These are phyloP conservation scores for Ogataea henricii DNA, from an alignment of 805 yeast genomes.

Conservation along the genomic window DNA sequence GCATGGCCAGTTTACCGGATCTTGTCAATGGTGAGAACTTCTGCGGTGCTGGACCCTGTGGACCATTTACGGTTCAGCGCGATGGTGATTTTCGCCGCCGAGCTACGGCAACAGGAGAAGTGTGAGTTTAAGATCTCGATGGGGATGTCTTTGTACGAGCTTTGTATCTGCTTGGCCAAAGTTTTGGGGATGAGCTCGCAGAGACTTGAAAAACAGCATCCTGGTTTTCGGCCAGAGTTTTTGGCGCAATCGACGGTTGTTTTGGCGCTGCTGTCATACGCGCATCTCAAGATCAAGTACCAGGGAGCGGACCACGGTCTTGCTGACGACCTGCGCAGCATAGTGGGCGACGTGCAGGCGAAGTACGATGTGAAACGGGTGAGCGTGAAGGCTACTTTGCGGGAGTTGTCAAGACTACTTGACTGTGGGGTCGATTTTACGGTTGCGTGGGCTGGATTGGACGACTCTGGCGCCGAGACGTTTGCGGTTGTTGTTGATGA, in stretches of 20 bases:
- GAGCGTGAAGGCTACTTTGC: background rate
- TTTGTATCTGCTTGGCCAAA: slow-evolving; percentile 16
- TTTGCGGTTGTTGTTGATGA: background rate
- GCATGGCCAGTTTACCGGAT: slow-evolving; percentile 28
- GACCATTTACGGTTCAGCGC: slow-evolving; percentile 16
- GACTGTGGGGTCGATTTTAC: slow-evolving; percentile 2
- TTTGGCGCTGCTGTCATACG: slow-evolving; percentile 1
- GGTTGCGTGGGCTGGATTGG: background rate
- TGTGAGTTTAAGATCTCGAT: slow-evolving; percentile 8
- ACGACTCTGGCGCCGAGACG: background rate
- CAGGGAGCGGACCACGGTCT: background rate
- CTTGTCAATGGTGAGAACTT: slow-evolving; percentile 13
- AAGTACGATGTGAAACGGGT: background rate
- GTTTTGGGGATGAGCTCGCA: background rate
- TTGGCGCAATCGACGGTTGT: background rate
- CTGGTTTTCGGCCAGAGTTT: background rate
- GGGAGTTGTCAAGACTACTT: background rate
- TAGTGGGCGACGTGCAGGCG: slow-evolving; percentile 2
- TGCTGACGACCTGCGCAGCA: slow-evolving; percentile 6
- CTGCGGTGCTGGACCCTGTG: slow-evolving; percentile 12
- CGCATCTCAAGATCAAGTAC: background rate
- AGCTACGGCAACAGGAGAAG: slow-evolving; percentile 9
- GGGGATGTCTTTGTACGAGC: slow-evolving; percentile 24
- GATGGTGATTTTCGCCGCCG: slow-evolving; percentile 14
- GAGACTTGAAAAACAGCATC: background rate